Conservation (phyloP, 2,329 filamentous ascomycete genomes). For the Ophiostoma sp. region DNA sequence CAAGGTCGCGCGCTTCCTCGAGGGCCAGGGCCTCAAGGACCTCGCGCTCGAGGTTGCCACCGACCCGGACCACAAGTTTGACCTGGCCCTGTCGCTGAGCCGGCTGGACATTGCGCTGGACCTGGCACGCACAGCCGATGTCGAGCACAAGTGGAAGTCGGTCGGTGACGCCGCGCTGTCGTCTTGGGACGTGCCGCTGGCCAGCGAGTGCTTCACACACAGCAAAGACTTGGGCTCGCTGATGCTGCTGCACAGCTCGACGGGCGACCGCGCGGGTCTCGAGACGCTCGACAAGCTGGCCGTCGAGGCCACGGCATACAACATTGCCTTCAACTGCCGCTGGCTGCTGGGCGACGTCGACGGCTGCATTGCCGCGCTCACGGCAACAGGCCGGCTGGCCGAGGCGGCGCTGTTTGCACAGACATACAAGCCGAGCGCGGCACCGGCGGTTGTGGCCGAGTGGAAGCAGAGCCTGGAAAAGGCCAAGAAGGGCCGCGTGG, state of each 20-base stretch:
- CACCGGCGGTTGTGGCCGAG: constrained; percentile 59
- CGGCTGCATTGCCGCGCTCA: constrained; percentile 72
- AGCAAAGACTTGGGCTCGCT: constrained; percentile 86
- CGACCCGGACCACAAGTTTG: constrained; percentile 93
- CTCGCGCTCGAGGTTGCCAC: constrained; percentile 90
- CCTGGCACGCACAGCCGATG: constrained; percentile 75
- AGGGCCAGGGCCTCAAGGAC: constrained; percentile 80
- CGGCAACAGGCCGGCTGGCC: constrained; percentile 69
- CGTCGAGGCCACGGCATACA: constrained; percentile 71
- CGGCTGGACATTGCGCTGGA: constrained; percentile 81
- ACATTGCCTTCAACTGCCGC: constrained; percentile 84
- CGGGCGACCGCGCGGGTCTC: constrained; percentile 71
- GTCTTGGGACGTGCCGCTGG: constrained; percentile 80
- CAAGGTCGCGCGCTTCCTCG: constrained; percentile 95
- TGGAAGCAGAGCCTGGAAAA: constrained; percentile 87
- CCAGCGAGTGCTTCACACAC: constrained; percentile 86
- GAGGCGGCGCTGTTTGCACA: constrained; percentile 91
- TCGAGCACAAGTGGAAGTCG: constrained; percentile 97
- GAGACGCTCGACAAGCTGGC: constrained; percentile 68
- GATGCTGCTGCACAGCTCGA: constrained; percentile 82
- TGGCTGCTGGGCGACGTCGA: constrained; percentile 84
- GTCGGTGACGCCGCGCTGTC: constrained; percentile 86
- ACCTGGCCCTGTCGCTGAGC: constrained; percentile 76
- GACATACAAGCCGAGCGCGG: constrained; percentile 84
- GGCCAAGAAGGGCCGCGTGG: constrained; percentile 76